Evolutionary conservation across 331 rosid species (phyloP).

Genomic region (Arachis monticola): DNA sequence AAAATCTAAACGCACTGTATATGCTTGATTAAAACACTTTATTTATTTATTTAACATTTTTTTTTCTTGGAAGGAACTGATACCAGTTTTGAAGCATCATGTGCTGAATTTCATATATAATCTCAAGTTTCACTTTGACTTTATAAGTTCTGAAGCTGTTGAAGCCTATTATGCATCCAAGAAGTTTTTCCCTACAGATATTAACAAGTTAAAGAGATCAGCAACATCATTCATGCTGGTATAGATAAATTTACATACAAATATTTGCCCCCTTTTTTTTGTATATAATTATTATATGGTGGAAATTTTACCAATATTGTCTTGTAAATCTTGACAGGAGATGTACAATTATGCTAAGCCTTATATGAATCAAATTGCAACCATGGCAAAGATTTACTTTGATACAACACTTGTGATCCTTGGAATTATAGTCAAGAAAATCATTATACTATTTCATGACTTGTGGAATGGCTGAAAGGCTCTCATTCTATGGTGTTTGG

Average conservation of each 20-base stretch:
- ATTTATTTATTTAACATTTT: too few relatives aligned
- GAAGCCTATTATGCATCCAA: constrained; percentile 41
- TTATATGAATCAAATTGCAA: constrained; percentile 33
- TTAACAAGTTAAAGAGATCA: constrained; percentile 31
- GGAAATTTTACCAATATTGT: not conserved
- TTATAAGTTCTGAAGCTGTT: constrained; percentile 23
- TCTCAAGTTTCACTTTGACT: constrained; percentile 34
- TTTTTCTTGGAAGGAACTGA: constrained; percentile 42
- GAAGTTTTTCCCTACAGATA: constrained; percentile 35
- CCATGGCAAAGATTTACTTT: constrained; percentile 38
- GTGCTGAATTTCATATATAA: constrained; percentile 37
- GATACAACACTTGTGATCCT: constrained; percentile 11
- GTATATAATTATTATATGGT: not conserved
- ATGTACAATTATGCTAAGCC: constrained; percentile 31
- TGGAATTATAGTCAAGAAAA: constrained; percentile 34
- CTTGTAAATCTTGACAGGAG: constrained; percentile 43
- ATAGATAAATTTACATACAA: not conserved
- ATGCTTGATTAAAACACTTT: not conserved
- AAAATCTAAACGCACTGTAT: not conserved
- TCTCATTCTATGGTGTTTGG: not conserved
- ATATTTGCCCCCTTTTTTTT: not conserved
- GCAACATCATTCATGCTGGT: constrained; percentile 40
- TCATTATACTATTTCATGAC: constrained; percentile 18
- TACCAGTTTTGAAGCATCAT: constrained; percentile 46
- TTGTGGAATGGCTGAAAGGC: constrained; percentile 16